Evolutionary conservation across 1,284 basidiomycete genomes (phyloP).

Genomic region (Volvariella surrecta): DNA sequence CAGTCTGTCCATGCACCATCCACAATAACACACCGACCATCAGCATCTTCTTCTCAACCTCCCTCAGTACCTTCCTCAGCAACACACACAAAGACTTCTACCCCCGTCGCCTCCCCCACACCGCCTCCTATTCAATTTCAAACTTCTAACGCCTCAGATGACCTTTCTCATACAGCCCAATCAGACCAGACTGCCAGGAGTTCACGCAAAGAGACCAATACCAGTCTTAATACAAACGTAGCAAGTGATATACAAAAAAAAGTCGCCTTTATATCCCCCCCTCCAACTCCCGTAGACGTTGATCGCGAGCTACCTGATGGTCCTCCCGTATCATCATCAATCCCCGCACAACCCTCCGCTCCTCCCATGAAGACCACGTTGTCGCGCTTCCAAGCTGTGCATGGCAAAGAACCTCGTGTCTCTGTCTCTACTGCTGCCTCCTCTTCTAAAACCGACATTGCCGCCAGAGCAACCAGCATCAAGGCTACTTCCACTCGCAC

Average conservation of each 20-base stretch:
- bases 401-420: slow-evolving; percentile 60
- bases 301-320: slow-evolving; percentile 30
- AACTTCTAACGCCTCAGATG: slow-evolving; percentile 18
- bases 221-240: slow-evolving; percentile 23
- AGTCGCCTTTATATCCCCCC: slow-evolving; percentile 76
- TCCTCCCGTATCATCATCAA: slow-evolving; percentile 17
- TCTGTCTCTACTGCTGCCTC: slow-evolving; percentile 51
- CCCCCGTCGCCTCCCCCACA: slow-evolving; percentile 10
- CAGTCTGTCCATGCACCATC: no score
- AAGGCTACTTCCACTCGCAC: slow-evolving; percentile 55
- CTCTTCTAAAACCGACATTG: slow-evolving; percentile 37
- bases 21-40: slow-evolving; percentile 11
- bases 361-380: slow-evolving; percentile 54
- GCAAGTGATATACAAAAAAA: slow-evolving; percentile 58
- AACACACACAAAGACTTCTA: slow-evolving; percentile 16
- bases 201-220: slow-evolving; percentile 45
- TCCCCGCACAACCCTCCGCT: slow-evolving; percentile 27
- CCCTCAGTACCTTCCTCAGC: slow-evolving; percentile 17
- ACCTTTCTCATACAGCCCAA: slow-evolving; percentile 19
- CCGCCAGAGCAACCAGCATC: slow-evolving; percentile 23
- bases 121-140: slow-evolving; percentile 15
- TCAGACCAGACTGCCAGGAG: slow-evolving; percentile 40
- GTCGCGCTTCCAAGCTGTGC: slow-evolving; percentile 64
- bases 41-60: slow-evolving; percentile 20
- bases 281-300: slow-evolving; percentile 49